A percentile compares a stretch with the other conserved stretches of the same genome.
These are phyloP conservation scores for Heliamphora pulchella DNA, from an alignment of 179 eudicot genomes.

Conservation along the genomic window DNA sequence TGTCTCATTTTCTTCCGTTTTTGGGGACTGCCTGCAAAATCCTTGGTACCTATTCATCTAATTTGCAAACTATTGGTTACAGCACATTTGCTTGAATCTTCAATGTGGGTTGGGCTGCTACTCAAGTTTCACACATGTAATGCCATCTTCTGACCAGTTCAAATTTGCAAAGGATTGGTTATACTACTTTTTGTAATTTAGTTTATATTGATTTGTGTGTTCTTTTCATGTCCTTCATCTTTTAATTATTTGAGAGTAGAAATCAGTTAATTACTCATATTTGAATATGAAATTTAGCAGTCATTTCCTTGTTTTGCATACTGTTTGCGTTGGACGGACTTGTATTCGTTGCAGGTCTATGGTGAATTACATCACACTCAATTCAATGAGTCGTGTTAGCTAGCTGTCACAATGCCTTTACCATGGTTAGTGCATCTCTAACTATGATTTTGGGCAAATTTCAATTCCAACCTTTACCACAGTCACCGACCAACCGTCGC, in stretches of 20 bases:
- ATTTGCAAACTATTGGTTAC: constrained; percentile 72
- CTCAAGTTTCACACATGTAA: constrained; percentile 98
- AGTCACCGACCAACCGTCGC: too few relatives aligned
- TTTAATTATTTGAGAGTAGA: too few relatives aligned
- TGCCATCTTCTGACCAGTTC: constrained; percentile 16
- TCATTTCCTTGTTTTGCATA: neutral
- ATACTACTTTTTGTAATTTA: too few relatives aligned
- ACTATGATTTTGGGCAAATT: neutral
- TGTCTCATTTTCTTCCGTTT: constrained; percentile 91
- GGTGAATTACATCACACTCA: constrained; percentile 90
- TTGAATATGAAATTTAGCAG: neutral
- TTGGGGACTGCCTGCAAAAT: constrained; percentile 89
- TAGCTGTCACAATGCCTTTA: constrained; percentile 94
- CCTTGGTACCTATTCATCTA: constrained; percentile 53
- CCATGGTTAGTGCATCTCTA: constrained; percentile 53
- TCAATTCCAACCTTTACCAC: too few relatives aligned
- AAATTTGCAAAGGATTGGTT: neutral
- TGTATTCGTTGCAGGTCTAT: constrained; percentile 60
- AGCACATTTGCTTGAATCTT: constrained; percentile 81
- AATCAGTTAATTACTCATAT: neutral
- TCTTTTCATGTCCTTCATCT: too few relatives aligned
- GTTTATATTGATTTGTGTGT: too few relatives aligned
- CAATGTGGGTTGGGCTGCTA: constrained; percentile 93
- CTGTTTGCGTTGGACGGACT: neutral
- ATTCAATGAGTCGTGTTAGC: constrained; percentile 76